phyloP scores from a whole-genome alignment of 305 asterid species.

The Salvia sclarea region DNA sequence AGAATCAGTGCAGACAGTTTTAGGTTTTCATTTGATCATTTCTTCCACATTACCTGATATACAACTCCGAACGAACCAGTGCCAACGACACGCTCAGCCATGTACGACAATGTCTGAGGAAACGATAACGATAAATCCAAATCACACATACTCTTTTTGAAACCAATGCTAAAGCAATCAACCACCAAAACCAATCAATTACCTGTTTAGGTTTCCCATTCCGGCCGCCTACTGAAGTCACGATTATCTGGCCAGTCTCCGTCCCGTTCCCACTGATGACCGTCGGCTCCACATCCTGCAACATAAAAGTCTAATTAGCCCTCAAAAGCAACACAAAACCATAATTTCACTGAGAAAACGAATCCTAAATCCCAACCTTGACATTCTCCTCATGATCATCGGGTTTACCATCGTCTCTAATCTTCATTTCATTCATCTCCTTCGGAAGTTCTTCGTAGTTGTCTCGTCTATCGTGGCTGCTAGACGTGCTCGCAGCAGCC shows the following conservation, averaged over 20 bases:
- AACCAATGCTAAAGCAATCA: background rate
- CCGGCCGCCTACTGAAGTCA: conserved; percentile 68
- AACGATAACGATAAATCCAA: too few relatives aligned
- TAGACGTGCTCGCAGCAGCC: conserved; percentile 47
- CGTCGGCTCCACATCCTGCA: conserved; percentile 71
- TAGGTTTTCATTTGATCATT: background rate
- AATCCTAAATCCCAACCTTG: conserved; percentile 47
- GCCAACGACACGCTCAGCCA: conserved; percentile 97
- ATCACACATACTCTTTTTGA: conserved; percentile 3
- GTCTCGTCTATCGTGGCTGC: conserved; percentile 34
- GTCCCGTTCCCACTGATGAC: conserved; percentile 78
- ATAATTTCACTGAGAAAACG: background rate
- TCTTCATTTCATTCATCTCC: conserved; percentile 72
- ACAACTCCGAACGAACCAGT: conserved; percentile 96
- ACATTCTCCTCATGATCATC: conserved; percentile 46
- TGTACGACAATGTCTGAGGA: conserved; percentile 76
- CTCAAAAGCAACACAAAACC: background rate
- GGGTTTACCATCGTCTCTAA: conserved; percentile 51
- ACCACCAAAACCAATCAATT: conserved; percentile 10
- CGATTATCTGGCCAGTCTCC: conserved; percentile 85
- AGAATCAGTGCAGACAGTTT: background rate
- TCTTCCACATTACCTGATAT: conserved; percentile 62
- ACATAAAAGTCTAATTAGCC: background rate
- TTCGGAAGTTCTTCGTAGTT: conserved; percentile 63
- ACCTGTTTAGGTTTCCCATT: conserved; percentile 87